Conservation (phyloP, 1,139 yeast species). For the Scheffersomyces stambukii region DNA sequence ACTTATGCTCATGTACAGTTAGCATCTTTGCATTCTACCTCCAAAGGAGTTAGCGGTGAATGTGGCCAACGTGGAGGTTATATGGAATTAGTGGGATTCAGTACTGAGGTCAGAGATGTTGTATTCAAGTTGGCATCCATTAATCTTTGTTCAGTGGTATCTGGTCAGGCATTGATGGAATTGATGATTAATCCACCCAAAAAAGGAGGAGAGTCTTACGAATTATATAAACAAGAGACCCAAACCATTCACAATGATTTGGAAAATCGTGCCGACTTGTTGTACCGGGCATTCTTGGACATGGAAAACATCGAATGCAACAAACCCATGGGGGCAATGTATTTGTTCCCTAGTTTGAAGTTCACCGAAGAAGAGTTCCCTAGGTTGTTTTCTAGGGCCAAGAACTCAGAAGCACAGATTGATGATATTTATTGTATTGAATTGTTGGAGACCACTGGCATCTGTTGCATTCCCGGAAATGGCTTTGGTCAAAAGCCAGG, state of each 20-base stretch:
- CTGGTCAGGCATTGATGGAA: conserved; percentile 91
- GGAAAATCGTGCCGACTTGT: conserved; percentile 53
- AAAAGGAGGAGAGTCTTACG: conserved; percentile 72
- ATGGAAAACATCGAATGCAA: conserved; percentile 84
- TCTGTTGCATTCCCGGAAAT: conserved; percentile 95
- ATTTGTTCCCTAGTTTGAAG: conserved; percentile 76
- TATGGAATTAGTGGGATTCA: conserved; percentile 87
- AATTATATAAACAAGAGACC: conserved; percentile 60
- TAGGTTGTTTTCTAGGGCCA: conserved; percentile 61
- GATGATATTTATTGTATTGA: conserved; percentile 89
- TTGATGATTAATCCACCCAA: conserved; percentile 91
- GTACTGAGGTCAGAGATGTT: conserved; percentile 61
- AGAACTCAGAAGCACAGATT: conserved; percentile 49
- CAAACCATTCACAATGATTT: conserved; percentile 57
- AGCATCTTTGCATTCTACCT: conserved; percentile 91
- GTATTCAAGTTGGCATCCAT: conserved; percentile 84
- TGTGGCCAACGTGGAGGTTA: conserved; percentile 99
- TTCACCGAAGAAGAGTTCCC: conserved; percentile 46
- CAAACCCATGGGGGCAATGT: conserved; percentile 96
- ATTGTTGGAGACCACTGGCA: conserved; percentile 84
- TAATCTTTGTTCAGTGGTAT: conserved; percentile 86
- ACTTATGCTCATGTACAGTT: conserved; percentile 71
- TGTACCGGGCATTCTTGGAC: conserved; percentile 65
- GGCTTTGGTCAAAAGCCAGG: conserved; percentile 93
- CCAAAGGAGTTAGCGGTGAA: conserved; percentile 96